Percentiles rank a stretch among this genome's conserved stretches.
phyloP scores from a whole-genome alignment of 148 eudicot genomes.

The Chenopodium quinoa region DNA sequence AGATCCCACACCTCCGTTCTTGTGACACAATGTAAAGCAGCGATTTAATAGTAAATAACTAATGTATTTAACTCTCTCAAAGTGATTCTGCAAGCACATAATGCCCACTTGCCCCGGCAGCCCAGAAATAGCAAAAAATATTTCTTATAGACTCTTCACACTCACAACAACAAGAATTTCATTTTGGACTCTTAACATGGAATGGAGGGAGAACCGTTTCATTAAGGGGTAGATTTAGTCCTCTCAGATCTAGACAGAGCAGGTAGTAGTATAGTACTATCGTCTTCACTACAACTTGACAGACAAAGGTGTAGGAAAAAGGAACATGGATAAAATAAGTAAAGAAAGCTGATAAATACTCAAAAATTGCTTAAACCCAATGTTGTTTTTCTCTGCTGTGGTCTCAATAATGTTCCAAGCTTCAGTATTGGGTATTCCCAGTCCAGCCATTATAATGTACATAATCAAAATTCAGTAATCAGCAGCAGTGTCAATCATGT shows the following conservation, averaged over 20 bases:
- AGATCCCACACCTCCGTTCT: too few relatives aligned
- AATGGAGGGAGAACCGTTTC: too few relatives aligned
- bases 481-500: background rate
- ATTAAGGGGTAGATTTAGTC: background rate
- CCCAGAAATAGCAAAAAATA: too few relatives aligned
- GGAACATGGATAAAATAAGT: conserved; percentile 3
- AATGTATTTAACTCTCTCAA: too few relatives aligned
- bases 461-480: conserved; percentile 2
- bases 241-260: background rate
- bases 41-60: too few relatives aligned
- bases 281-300: background rate
- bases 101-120: too few relatives aligned
- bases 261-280: background rate
- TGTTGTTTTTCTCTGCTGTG: conserved; percentile 89
- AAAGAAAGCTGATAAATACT: conserved; percentile 31
- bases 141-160: too few relatives aligned
- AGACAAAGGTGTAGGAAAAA: background rate
- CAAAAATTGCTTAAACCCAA: conserved; percentile 93
- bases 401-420: conserved; percentile 91
- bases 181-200: too few relatives aligned
- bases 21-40: too few relatives aligned
- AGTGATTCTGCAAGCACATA: too few relatives aligned
- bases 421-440: conserved; percentile 88
- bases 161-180: too few relatives aligned
- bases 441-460: conserved; percentile 67